These are phyloP conservation scores for Coniferiporia weirii DNA, from an alignment of 1,284 basidiomycete species.

Conservation along the genomic window DNA sequence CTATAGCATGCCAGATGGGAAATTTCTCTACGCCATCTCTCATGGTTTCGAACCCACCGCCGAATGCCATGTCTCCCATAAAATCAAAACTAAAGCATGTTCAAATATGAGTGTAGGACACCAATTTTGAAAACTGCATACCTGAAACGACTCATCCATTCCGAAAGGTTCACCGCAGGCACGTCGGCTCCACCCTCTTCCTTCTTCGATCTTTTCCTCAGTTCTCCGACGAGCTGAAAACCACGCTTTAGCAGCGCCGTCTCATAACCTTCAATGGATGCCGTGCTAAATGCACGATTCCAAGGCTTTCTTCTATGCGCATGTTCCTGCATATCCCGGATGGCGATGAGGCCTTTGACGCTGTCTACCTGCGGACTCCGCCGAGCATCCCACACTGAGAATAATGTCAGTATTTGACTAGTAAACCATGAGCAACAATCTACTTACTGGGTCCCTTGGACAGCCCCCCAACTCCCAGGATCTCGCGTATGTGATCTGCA, in stretches of 20 bases:
- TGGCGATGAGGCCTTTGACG: slow-evolving; percentile 10
- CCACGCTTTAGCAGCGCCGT: slow-evolving; percentile 30
- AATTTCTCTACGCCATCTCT: slow-evolving; percentile 22
- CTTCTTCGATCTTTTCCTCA: slow-evolving; percentile 21
- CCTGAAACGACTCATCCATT: slow-evolving; percentile 33
- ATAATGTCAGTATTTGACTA: not conserved
- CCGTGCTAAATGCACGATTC: slow-evolving; percentile 37
- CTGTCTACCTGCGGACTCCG: slow-evolving; percentile 1
- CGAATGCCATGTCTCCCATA: slow-evolving; percentile 35
- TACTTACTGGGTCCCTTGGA: slow-evolving; percentile 29
- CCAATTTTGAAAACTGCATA: not conserved
- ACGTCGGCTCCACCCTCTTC: not conserved
- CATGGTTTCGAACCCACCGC: slow-evolving; percentile 27
- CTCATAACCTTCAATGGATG: slow-evolving; percentile 37
- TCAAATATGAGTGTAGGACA: not conserved
- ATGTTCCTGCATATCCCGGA: slow-evolving; percentile 33
- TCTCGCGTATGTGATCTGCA: slow-evolving; percentile 25
- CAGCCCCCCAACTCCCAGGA: slow-evolving; percentile 29
- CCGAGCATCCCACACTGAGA: slow-evolving; percentile 15
- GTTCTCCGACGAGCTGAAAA: slow-evolving; percentile 30
- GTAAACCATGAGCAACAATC: not conserved
- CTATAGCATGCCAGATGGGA: slow-evolving; percentile 19
- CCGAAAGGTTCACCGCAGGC: slow-evolving; percentile 27
- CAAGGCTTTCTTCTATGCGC: slow-evolving; percentile 35
- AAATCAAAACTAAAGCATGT: slow-evolving; percentile 30